Conservation (phyloP, 2,329 filamentous ascomycete genomes). For the Scedosporium aurantiacum region DNA sequence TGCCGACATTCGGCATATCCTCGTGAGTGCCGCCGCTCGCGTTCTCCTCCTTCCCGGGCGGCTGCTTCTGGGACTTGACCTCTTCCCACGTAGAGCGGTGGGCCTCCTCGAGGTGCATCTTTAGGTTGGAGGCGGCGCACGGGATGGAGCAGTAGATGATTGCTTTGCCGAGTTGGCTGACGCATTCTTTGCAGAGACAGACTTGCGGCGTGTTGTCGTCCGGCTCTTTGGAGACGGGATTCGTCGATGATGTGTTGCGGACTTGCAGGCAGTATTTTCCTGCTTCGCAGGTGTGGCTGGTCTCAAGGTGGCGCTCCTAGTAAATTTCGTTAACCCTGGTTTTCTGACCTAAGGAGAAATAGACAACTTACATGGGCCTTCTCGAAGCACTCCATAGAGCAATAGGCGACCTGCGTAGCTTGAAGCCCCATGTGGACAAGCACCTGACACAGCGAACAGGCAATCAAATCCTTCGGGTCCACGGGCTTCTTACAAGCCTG, state of each 20-base stretch:
- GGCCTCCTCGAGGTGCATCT: slow-evolving; percentile 4
- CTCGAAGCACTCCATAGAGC: slow-evolving; percentile 29
- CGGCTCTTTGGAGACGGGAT: background rate
- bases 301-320: slow-evolving; percentile 5
- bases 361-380: slow-evolving; percentile 26
- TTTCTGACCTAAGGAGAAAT: background rate
- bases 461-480: slow-evolving; percentile 24
- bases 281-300: slow-evolving; percentile 9
- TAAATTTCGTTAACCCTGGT: background rate
- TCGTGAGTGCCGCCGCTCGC: background rate
- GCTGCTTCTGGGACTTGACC: background rate
- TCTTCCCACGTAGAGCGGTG: background rate
- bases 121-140: slow-evolving; percentile 1
- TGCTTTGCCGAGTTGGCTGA: background rate
- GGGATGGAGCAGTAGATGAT: slow-evolving; percentile 3
- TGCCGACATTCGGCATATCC: background rate
- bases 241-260: background rate
- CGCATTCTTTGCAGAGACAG: slow-evolving; percentile 5
- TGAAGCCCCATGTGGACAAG: slow-evolving; percentile 24
- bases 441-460: slow-evolving; percentile 35
- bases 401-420: slow-evolving; percentile 29
- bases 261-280: slow-evolving; percentile 8
- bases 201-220: background rate
- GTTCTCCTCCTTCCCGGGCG: background rate
- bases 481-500: slow-evolving; percentile 24